These are phyloP conservation scores for Cucurbita maxima DNA, from an alignment of 306 rosid genomes.

Conservation along the genomic window DNA sequence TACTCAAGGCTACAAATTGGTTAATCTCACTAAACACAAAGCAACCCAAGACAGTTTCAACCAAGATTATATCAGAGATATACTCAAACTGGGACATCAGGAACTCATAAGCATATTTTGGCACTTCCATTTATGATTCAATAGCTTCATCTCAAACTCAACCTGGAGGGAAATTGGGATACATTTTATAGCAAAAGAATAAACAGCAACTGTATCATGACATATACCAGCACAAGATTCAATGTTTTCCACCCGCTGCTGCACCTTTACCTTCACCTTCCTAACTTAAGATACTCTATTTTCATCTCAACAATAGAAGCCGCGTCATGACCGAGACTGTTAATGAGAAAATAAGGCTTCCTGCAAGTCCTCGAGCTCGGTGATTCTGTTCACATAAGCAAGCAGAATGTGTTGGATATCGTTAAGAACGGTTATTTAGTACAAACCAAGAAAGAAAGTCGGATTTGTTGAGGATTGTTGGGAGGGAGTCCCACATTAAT, in stretches of 20 bases:
- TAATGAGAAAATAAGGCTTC: not conserved
- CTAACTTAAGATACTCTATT: not conserved
- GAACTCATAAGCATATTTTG: not conserved
- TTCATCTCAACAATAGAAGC: conserved; percentile 2
- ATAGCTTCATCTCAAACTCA: not conserved
- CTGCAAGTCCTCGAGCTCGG: not conserved
- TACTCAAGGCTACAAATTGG: not conserved
- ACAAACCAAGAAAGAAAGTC: not conserved
- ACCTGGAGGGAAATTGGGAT: not conserved
- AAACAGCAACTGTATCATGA: not conserved
- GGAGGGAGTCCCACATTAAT: too few species aligned
- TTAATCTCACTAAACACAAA: not conserved
- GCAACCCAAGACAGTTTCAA: not conserved
- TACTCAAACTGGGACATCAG: not conserved
- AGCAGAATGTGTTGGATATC: not conserved
- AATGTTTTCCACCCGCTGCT: not conserved
- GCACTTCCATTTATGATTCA: conserved; percentile 1
- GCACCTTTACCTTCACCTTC: not conserved
- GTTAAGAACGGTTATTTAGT: not conserved
- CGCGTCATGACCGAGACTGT: not conserved
- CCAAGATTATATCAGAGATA: not conserved
- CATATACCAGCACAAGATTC: not conserved
- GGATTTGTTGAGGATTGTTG: not conserved
- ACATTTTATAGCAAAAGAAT: conserved; percentile 3
- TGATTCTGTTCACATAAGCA: conserved; percentile 1